phyloP scores from a whole-genome alignment of 2,329 filamentous ascomycete genomes.

The Aureobasidium pullulans region DNA sequence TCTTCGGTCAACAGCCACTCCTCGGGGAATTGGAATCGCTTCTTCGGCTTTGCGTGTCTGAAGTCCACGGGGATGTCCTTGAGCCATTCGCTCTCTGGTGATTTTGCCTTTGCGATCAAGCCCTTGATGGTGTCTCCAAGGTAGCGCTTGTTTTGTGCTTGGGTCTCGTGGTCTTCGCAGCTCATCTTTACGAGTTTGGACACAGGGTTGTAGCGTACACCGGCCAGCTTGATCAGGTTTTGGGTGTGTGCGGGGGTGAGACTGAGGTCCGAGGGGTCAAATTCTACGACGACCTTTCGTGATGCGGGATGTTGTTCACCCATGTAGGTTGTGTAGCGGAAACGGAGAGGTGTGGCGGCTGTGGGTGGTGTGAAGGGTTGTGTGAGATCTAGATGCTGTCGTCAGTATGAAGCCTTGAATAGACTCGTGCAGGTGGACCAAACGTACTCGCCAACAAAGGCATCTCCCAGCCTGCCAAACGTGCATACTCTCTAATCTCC shows the following conservation, averaged over 20 bases:
- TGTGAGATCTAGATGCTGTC: slow-evolving; percentile 57
- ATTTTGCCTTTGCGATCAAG: slow-evolving; percentile 66
- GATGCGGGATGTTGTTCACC: slow-evolving; percentile 87
- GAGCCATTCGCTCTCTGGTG: slow-evolving; percentile 68
- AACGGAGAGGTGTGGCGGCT: slow-evolving; percentile 66
- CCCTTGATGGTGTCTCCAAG: slow-evolving; percentile 69
- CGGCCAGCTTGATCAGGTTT: slow-evolving; percentile 84
- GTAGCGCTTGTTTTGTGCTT: slow-evolving; percentile 96
- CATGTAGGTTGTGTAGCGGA: slow-evolving; percentile 95
- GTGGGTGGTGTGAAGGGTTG: slow-evolving; percentile 71
- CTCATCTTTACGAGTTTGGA: slow-evolving; percentile 80
- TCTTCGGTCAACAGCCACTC: slow-evolving; percentile 74
- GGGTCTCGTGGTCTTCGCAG: slow-evolving; percentile 73
- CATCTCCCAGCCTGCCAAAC: slow-evolving; percentile 92
- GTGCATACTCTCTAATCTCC: slow-evolving; percentile 80
- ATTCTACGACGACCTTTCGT: slow-evolving; percentile 90
- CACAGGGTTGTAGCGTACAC: slow-evolving; percentile 78
- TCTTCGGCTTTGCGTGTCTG: slow-evolving; percentile 69
- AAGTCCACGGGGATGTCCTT: slow-evolving; percentile 84
- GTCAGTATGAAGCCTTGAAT: background rate
- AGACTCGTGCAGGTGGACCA: background rate
- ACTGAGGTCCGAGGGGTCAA: slow-evolving; percentile 65
- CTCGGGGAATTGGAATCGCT: slow-evolving; percentile 64
- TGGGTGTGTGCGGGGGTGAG: slow-evolving; percentile 60
- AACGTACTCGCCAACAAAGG: slow-evolving; percentile 70